These are phyloP conservation scores for Paramecium caudatum DNA, from an alignment of 73 alveolate genomes.

Conservation along the genomic window DNA sequence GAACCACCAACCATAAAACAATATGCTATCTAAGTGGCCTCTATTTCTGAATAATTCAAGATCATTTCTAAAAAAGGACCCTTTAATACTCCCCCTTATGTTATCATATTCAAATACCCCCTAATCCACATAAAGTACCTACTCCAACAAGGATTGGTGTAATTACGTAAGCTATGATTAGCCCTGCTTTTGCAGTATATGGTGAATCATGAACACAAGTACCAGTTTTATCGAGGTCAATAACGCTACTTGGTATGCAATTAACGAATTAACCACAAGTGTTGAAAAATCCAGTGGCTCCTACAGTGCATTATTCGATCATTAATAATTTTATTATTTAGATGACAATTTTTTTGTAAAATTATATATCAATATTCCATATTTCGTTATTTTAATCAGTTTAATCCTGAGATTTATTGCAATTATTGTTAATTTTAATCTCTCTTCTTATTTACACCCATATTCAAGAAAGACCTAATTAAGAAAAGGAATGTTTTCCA, in stretches of 20 bases:
- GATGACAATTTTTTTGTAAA: too few species aligned
- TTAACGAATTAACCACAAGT: slow-evolving; percentile 50
- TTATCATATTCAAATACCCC: neutral
- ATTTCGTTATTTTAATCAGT: too few species aligned
- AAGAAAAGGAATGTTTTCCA: too few species aligned
- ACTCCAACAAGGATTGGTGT: slow-evolving; percentile 39
- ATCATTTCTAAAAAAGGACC: slow-evolving; percentile 27
- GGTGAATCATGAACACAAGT: slow-evolving; percentile 32
- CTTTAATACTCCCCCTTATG: slow-evolving; percentile 48
- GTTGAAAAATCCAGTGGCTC: slow-evolving; percentile 46
- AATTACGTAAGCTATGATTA: neutral
- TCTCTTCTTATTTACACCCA: too few species aligned
- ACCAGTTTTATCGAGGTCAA: too few species aligned
- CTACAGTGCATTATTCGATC: neutral
- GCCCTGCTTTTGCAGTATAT: neutral
- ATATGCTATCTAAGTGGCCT: slow-evolving; percentile 42
- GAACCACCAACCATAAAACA: slow-evolving; percentile 60
- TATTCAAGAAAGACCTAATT: too few species aligned
- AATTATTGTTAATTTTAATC: too few species aligned
- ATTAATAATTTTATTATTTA: too few species aligned
- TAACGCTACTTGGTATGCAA: neutral
- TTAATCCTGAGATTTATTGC: too few species aligned
- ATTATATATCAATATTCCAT: too few species aligned
- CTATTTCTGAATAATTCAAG: slow-evolving; percentile 31
- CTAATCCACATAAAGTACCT: slow-evolving; percentile 35